These are phyloP conservation scores for Komagataella kurtzmanii DNA, from an alignment of 805 yeast species.

Conservation along the genomic window DNA sequence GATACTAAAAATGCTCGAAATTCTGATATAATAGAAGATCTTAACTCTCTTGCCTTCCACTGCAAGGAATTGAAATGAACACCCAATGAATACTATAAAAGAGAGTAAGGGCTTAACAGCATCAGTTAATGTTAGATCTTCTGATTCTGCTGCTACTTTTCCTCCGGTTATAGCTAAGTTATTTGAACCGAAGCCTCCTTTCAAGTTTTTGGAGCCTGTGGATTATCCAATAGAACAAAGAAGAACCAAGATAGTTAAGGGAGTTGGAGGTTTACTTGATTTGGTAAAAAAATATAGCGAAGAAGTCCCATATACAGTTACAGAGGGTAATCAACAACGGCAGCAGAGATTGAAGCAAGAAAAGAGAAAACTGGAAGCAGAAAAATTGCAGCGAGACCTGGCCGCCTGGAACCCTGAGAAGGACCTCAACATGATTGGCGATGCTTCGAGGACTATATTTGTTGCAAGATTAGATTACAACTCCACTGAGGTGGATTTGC, in stretches of 20 bases:
- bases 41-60: neutral
- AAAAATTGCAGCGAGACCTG: constrained; percentile 20
- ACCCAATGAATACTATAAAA: neutral
- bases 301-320: constrained; percentile 14
- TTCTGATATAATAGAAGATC: neutral
- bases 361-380: constrained; percentile 10
- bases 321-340: constrained; percentile 18
- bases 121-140: neutral
- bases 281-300: constrained; percentile 16
- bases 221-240: constrained; percentile 38
- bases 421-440: constrained; percentile 49
- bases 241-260: constrained; percentile 30
- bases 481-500: constrained; percentile 55
- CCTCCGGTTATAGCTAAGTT: constrained; percentile 27
- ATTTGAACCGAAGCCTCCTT: constrained; percentile 45
- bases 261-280: constrained; percentile 23
- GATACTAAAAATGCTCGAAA: neutral
- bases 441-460: constrained; percentile 71
- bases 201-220: constrained; percentile 30
- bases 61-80: neutral
- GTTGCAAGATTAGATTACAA: constrained; percentile 58
- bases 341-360: constrained; percentile 14
- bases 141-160: constrained; percentile 7
- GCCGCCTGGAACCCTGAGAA: constrained; percentile 37
- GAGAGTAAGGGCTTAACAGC: neutral